Base-by-base conservation (phyloP, 768 basidiomycete genomes). In the Podaxis mareebaensis region DNA sequence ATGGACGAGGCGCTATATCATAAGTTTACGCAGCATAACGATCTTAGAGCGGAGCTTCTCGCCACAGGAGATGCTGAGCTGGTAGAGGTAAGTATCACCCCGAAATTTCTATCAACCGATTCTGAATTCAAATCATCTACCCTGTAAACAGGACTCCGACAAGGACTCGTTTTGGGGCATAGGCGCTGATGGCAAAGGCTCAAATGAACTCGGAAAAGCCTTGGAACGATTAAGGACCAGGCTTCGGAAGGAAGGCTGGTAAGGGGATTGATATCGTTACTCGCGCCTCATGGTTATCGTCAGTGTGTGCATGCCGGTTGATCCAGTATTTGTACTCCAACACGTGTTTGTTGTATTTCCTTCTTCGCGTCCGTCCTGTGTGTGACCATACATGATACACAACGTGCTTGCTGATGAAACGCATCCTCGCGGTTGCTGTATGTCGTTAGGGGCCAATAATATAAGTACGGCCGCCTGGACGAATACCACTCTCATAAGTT, bases 111-210 rank as follows among this genome's bases (percentile, higher is more conserved):
- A 3, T 10, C 7, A 26, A 51, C 22, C 12, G 11, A 20, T 52
- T 46, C 53, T 64, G 28, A 46, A 52, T 55, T 48, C 44, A 26
- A 46, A 46, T 26, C 20, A 60, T 17, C 20, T 30, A 56, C 20
- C 26, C 7, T 12, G 53, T 65, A 20, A 65, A 15, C 64, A 90
- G 88, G 83, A 89, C 69, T 90, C 88, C n/a, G 86, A 87, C 63
- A 87, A 85, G 66, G 90, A 92, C 72, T 79, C 88, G 44, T 91
- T 91, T 73, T 92, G 90, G 89, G 90, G 90, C n/a, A 73, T 85
- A 64, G 90, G 90, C 4, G 77, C 82, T 42, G 87, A 92, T 71
- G 76, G 81, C 28, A 75, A 79, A 68, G 90, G 90, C 22, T 83
- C 85, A 44, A 92, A 92, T 66, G 88, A 92, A 71, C 83, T 92